A percentile compares a stretch with the other conserved stretches of the same genome.
These are phyloP conservation scores for Aureobasidium pullulans DNA, from an alignment of 2,329 filamentous ascomycete species.

Conservation along the genomic window DNA sequence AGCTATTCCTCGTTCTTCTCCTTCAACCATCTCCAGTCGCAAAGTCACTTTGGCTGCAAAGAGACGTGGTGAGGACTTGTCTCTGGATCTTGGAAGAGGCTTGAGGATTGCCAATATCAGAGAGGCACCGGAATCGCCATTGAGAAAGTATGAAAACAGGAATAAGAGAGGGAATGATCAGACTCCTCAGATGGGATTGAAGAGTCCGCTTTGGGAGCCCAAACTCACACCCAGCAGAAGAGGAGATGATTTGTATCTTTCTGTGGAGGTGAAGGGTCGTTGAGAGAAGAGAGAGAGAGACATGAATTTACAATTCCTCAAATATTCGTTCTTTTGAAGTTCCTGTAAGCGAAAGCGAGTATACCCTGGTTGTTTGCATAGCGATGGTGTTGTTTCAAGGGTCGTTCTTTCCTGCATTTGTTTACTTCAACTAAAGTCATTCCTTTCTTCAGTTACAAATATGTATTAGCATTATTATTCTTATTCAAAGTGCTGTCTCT, in stretches of 20 bases:
- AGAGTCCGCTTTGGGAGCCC: conserved; percentile 53
- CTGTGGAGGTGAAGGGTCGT: conserved; percentile 26
- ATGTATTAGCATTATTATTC: not conserved
- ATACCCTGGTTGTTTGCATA: conserved; percentile 13
- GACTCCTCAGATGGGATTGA: conserved; percentile 16
- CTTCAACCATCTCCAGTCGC: conserved; percentile 3
- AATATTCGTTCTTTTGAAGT: not conserved
- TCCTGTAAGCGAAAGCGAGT: not conserved
- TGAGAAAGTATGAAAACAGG: conserved; percentile 25
- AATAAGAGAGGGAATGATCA: not conserved
- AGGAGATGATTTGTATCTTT: conserved; percentile 56
- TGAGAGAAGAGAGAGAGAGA: conserved; percentile 11
- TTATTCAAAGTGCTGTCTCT: not conserved
- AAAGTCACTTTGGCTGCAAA: not conserved
- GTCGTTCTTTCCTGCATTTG: not conserved
- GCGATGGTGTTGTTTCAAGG: not conserved
- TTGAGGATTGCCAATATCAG: conserved; percentile 15
- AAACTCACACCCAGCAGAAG: conserved; percentile 59
- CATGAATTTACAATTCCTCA: conserved; percentile 15
- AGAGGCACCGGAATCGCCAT: conserved; percentile 19
- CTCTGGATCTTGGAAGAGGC: not conserved
- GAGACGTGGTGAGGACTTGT: not conserved
- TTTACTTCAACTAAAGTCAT: not conserved
- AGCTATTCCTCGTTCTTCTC: conserved; percentile 32
- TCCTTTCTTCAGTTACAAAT: not conserved